Percentiles rank a stretch among this genome's conserved stretches.
Evolutionary conservation across 106 monocot species (phyloP).

Genomic region (Allium sativum): DNA sequence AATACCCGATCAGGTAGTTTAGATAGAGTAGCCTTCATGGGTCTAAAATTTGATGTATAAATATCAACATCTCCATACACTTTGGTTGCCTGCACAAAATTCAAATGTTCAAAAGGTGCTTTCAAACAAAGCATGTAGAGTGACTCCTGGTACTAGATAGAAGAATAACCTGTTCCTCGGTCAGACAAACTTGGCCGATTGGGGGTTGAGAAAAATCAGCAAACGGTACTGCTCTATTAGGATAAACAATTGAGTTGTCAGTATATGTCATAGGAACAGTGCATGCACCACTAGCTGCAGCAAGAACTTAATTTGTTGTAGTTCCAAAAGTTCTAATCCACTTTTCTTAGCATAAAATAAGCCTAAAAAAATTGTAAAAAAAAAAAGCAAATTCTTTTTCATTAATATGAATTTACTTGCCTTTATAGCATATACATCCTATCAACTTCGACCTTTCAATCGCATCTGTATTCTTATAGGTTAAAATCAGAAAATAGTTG

Average conservation of each 20-base stretch:
- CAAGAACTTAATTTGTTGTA: too few species aligned
- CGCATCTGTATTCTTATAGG: too few species aligned
- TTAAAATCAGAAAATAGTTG: too few species aligned
- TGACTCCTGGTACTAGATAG: not conserved
- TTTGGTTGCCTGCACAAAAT: slow-evolving; percentile 53
- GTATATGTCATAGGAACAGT: too few species aligned
- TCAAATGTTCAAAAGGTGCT: slow-evolving; percentile 1
- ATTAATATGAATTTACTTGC: too few species aligned
- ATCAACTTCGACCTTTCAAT: too few species aligned
- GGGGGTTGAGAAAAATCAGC: slow-evolving; percentile 97
- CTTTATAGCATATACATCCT: too few species aligned
- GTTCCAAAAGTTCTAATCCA: too few species aligned
- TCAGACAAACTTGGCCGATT: slow-evolving; percentile 92
- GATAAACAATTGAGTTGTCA: not conserved
- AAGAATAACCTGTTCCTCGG: slow-evolving; percentile 73
- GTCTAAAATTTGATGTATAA: slow-evolving; percentile 92
- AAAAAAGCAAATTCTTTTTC: too few species aligned
- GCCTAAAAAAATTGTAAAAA: too few species aligned
- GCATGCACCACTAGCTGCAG: too few species aligned
- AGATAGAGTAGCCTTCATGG: slow-evolving; percentile 85
- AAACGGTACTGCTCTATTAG: slow-evolving; percentile 70
- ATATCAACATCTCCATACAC: slow-evolving; percentile 84
- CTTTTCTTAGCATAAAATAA: too few species aligned
- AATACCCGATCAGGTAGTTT: slow-evolving; percentile 85
- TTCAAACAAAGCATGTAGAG: not conserved